phyloP scores from a whole-genome alignment of 805 yeast genomes.

The Saccharomycopsis babjevae region DNA sequence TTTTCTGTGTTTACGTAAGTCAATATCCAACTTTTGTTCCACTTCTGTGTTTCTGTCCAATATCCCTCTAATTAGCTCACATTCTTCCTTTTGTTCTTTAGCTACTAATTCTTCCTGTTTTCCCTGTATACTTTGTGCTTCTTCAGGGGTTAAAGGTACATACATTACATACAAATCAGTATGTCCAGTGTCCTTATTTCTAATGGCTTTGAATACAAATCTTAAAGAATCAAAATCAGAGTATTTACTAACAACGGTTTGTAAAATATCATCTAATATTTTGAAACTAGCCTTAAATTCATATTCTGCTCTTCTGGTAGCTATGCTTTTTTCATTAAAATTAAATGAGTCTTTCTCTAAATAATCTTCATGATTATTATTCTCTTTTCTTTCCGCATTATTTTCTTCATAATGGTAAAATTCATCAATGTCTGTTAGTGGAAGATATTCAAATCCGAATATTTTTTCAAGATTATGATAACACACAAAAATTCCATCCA shows the following conservation, averaged over 20 bases:
- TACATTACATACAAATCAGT: slow-evolving; percentile 28
- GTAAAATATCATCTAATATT: slow-evolving; percentile 39
- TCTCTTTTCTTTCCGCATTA: not conserved
- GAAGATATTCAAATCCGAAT: slow-evolving; percentile 86
- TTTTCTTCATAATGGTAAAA: slow-evolving; percentile 35
- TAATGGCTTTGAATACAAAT: slow-evolving; percentile 23
- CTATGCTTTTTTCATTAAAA: slow-evolving; percentile 21
- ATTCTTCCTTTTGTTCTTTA: slow-evolving; percentile 13
- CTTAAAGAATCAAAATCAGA: slow-evolving; percentile 26
- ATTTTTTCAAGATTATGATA: slow-evolving; percentile 73
- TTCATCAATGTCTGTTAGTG: slow-evolving; percentile 61
- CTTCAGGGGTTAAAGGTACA: slow-evolving; percentile 25
- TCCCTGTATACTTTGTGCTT: slow-evolving; percentile 21
- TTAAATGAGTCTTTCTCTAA: slow-evolving; percentile 18
- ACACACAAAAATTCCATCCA: slow-evolving; percentile 94
- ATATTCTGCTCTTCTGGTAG: slow-evolving; percentile 46
- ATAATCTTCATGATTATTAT: slow-evolving; percentile 10
- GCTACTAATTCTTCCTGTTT: slow-evolving; percentile 14
- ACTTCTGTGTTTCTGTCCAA: slow-evolving; percentile 9
- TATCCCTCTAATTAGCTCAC: slow-evolving; percentile 6
- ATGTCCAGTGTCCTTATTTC: slow-evolving; percentile 14
- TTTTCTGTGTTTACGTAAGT: not conserved
- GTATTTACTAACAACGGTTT: slow-evolving; percentile 27
- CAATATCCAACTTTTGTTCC: slow-evolving; percentile 9
- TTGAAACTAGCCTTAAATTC: slow-evolving; percentile 57